Evolutionary conservation across 257 asterid genomes (phyloP).

Genomic region (Ajuga chamaepitys): DNA sequence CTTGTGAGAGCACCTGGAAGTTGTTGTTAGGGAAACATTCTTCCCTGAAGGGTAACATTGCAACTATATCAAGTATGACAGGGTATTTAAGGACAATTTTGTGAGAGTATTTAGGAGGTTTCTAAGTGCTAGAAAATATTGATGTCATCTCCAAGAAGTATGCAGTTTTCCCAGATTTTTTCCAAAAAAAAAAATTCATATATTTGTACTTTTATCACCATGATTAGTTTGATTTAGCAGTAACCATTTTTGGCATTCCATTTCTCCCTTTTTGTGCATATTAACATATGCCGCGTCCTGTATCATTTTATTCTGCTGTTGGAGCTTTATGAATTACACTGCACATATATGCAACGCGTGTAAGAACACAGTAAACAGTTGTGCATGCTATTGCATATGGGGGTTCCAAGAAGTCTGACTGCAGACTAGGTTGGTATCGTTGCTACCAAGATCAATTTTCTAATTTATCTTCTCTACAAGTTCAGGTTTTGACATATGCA

Average conservation of each 20-base stretch:
- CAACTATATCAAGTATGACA: too few relatives aligned
- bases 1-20: too few relatives aligned
- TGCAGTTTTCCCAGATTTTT: not conserved
- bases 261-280: conserved; percentile 7
- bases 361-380: not conserved
- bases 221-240: not conserved
- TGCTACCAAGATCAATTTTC: not conserved
- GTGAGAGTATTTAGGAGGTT: too few relatives aligned
- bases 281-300: not conserved
- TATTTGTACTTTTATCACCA: not conserved
- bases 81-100: too few relatives aligned
- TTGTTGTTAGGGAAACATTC: too few relatives aligned
- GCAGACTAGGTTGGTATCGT: conserved; percentile 8
- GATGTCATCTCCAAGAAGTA: not conserved
- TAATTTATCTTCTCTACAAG: conserved; percentile 8
- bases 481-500: conserved; percentile 91
- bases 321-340: not conserved
- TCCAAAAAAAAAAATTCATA: not conserved
- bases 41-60: too few relatives aligned
- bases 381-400: not conserved
- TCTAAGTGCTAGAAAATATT: not conserved
- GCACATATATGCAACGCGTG: not conserved
- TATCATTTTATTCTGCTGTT: conserved; percentile 1
- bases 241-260: not conserved
- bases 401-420: not conserved